These are phyloP conservation scores for Polygonum maritimum DNA, from an alignment of 148 eudicot genomes.

Conservation along the genomic window DNA sequence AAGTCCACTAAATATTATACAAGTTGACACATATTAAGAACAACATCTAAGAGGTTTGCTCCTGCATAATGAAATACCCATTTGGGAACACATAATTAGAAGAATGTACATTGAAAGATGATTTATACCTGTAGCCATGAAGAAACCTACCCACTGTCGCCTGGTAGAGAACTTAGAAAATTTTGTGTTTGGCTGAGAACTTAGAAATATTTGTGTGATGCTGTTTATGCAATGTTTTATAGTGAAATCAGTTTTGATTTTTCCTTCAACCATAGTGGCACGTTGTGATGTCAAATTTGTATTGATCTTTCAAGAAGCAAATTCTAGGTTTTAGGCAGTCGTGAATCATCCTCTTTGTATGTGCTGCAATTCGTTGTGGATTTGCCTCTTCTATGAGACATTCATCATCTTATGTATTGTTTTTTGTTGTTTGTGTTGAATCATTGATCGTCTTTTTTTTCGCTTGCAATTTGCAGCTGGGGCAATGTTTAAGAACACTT, in stretches of 20 bases:
- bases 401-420: background rate
- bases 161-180: background rate
- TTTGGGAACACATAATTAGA: too few relatives aligned
- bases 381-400: background rate
- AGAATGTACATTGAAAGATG: too few relatives aligned
- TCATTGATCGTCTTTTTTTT: background rate
- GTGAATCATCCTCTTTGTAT: background rate
- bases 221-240: background rate
- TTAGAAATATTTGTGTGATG: background rate
- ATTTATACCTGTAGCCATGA: too few relatives aligned
- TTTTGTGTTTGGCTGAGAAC: background rate
- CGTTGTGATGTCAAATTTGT: background rate
- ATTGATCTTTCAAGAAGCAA: background rate
- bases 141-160: too few relatives aligned
- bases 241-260: background rate
- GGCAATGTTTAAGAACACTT: conserved; percentile 87
- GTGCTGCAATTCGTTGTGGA: background rate
- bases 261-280: background rate
- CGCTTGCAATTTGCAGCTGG: conserved; percentile 4
- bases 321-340: background rate
- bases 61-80: too few relatives aligned
- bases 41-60: too few relatives aligned
- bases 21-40: too few relatives aligned
- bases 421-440: background rate
- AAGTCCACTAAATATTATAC: too few relatives aligned